phyloP scores from a whole-genome alignment of 2,329 filamentous ascomycete species.

The Parascedosporium putredinis region DNA sequence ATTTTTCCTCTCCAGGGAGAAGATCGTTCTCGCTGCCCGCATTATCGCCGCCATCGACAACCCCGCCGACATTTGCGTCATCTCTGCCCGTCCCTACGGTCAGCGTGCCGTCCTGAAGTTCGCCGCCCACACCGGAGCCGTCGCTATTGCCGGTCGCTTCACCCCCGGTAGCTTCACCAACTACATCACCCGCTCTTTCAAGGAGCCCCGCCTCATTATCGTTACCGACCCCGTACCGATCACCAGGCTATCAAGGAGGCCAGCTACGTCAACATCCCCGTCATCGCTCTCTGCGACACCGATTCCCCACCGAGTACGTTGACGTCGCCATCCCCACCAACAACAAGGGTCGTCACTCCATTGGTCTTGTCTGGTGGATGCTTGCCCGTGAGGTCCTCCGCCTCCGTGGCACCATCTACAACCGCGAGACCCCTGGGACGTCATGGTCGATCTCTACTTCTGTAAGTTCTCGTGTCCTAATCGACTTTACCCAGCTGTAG shows the following conservation, averaged over 20 bases:
- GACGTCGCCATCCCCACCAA: slow-evolving; percentile 99
- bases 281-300: slow-evolving; percentile 97
- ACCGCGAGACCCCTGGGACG: slow-evolving; percentile 97
- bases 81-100: slow-evolving; percentile 98
- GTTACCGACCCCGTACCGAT: slow-evolving; percentile 98
- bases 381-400: slow-evolving; percentile 98
- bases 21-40: slow-evolving; percentile 96
- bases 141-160: slow-evolving; percentile 98
- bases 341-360: slow-evolving; percentile 99
- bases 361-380: slow-evolving; percentile 99
- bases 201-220: slow-evolving; percentile 98
- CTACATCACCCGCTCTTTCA: slow-evolving; percentile 99
- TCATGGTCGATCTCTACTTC: slow-evolving; percentile 99
- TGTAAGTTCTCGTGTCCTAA: slow-evolving; percentile 39
- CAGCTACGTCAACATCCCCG: slow-evolving; percentile 99
- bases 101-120: slow-evolving; percentile 99
- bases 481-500: neutral
- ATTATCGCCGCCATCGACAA: slow-evolving; percentile 99
- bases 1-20: too few species aligned
- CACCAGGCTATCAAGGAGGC: slow-evolving; percentile 99
- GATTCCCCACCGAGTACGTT: slow-evolving; percentile 99
- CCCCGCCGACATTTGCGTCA: slow-evolving; percentile 97
- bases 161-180: slow-evolving; percentile 99
- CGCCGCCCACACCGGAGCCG: slow-evolving; percentile 93
- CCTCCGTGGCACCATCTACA: slow-evolving; percentile 91